Conservation (phyloP, 768 basidiomycete genomes). For the Leccinum imitatum region DNA sequence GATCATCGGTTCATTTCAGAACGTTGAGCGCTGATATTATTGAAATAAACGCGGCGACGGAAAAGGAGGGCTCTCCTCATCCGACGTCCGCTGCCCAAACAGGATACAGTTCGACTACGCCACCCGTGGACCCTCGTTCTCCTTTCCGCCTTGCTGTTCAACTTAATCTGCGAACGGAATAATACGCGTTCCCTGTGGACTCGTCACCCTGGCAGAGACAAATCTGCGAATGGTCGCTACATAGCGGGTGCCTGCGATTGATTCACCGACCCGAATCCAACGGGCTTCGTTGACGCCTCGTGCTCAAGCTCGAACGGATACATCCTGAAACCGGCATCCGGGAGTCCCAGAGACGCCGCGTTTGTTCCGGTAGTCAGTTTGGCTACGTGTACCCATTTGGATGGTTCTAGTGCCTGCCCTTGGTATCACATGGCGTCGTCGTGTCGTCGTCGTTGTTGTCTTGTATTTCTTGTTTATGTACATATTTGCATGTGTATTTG, state of each 20-base stretch:
- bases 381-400: constrained; percentile 6
- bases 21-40: constrained; percentile 1
- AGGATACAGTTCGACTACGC: not conserved
- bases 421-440: constrained; percentile 42
- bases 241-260: constrained; percentile 50
- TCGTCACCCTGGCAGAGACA: constrained; percentile 46
- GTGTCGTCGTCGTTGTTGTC: not conserved
- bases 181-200: not conserved
- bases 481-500: not conserved
- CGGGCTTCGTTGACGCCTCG: constrained; percentile 53
- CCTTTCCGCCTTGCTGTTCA: not conserved
- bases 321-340: constrained; percentile 5
- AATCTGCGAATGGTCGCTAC: constrained; percentile 53
- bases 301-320: constrained; percentile 52
- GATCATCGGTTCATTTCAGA: not conserved
- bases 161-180: not conserved
- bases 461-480: not conserved
- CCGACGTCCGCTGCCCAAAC: not conserved
- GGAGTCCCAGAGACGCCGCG: not conserved
- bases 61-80: constrained; percentile 9
- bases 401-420: not conserved
- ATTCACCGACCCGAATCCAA: constrained; percentile 39
- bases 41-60: not conserved
- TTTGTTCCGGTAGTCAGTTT: constrained; percentile 5
- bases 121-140: not conserved